phyloP scores from a whole-genome alignment of 2,329 filamentous ascomycete genomes.

The Tricladium varicosporioides region DNA sequence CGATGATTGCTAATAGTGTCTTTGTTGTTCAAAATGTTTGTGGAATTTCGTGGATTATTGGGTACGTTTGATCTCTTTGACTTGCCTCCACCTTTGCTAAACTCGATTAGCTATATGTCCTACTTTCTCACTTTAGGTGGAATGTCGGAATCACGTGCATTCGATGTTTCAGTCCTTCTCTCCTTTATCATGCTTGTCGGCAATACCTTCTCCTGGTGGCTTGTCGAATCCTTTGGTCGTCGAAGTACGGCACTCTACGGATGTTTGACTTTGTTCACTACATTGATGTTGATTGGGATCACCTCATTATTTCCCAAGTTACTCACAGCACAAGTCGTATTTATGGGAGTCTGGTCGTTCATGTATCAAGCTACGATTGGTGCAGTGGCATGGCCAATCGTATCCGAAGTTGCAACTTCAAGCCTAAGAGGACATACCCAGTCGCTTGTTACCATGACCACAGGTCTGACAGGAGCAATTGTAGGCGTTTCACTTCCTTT shows the following conservation, averaged over 20 bases:
- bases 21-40: constrained; percentile 34
- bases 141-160: constrained; percentile 23
- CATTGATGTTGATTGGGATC: constrained; percentile 25
- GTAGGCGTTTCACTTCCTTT: constrained; percentile 19
- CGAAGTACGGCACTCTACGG: constrained; percentile 29
- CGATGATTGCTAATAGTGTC: constrained; percentile 31
- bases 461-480: constrained; percentile 20
- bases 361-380: constrained; percentile 31
- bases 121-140: constrained; percentile 34
- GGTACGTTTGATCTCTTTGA: constrained; percentile 12
- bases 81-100: neutral
- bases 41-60: constrained; percentile 35
- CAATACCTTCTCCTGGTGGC: constrained; percentile 34
- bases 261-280: constrained; percentile 8
- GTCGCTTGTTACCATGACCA: constrained; percentile 23
- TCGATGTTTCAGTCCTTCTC: constrained; percentile 30
- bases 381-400: constrained; percentile 42
- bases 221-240: constrained; percentile 33
- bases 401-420: constrained; percentile 44
- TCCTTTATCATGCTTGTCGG: constrained; percentile 32
- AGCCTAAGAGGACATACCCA: constrained; percentile 35
- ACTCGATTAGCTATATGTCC: constrained; percentile 16
- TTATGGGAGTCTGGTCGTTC: constrained; percentile 28
- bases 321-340: constrained; percentile 25
- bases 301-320: constrained; percentile 13